Evolutionary conservation across 23 red algal species (phyloP).

Genomic region (Agarophyton chilense): DNA sequence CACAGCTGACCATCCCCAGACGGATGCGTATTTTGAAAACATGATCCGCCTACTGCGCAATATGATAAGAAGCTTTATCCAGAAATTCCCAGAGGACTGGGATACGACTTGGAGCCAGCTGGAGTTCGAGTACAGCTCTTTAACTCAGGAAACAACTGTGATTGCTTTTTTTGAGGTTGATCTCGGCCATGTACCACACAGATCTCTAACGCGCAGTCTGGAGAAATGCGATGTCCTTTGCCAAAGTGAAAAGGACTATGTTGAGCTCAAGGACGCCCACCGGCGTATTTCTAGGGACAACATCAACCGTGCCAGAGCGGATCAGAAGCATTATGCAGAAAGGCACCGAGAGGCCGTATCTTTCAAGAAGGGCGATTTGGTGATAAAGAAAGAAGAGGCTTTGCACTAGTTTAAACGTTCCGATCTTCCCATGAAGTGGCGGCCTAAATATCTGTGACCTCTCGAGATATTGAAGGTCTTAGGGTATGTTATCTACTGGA

Average conservation of each 20-base stretch:
- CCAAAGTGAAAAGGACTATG: not conserved
- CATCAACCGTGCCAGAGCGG: not conserved
- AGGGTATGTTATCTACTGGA: not conserved
- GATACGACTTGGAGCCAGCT: not conserved
- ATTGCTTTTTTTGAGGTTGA: constrained; percentile 11
- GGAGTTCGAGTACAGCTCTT: constrained; percentile 34
- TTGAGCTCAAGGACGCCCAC: not conserved
- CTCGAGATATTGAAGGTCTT: not conserved
- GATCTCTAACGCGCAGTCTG: not conserved
- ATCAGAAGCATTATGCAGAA: not conserved
- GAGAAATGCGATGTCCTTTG: not conserved
- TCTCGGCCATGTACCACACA: not conserved
- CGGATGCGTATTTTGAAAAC: constrained; percentile 1
- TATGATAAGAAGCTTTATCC: constrained; percentile 6
- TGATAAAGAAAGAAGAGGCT: too few species aligned
- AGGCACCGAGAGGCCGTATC: not conserved
- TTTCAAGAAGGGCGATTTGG: not conserved
- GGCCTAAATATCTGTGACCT: too few species aligned
- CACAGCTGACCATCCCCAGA: not conserved
- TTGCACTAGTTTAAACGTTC: too few species aligned
- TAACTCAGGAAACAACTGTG: not conserved
- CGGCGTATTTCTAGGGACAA: not conserved
- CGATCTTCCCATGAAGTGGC: too few species aligned
- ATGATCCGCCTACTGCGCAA: not conserved
- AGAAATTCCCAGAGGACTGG: not conserved